Conservation (phyloP, 2,329 filamentous ascomycete genomes). For the Paramyrothecium roridum region DNA sequence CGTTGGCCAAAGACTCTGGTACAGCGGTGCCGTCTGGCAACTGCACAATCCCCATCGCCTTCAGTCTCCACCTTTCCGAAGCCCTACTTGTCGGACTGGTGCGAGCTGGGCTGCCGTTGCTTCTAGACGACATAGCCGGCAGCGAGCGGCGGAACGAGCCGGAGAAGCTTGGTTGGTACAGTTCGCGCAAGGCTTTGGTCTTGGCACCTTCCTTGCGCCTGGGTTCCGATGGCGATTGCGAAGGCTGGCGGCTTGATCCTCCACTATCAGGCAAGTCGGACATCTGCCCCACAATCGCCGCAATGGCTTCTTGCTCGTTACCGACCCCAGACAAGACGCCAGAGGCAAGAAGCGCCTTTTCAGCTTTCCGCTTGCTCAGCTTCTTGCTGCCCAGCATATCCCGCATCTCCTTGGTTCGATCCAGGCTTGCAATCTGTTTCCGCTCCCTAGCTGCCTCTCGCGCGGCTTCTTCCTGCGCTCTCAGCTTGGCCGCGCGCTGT, state of each 20-base stretch:
- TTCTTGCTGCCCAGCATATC: slow-evolving; percentile 27
- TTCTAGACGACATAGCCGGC: slow-evolving; percentile 27
- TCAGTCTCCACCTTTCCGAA: slow-evolving; percentile 43
- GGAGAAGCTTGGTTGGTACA: slow-evolving; percentile 22
- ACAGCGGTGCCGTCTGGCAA: slow-evolving; percentile 52
- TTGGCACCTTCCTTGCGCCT: slow-evolving; percentile 25
- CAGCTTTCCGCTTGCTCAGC: slow-evolving; percentile 23
- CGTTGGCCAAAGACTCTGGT: slow-evolving; percentile 46
- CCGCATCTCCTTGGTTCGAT: slow-evolving; percentile 30
- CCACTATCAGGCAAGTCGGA: slow-evolving; percentile 13
- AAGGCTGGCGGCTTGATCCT: slow-evolving; percentile 14
- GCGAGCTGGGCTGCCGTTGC: slow-evolving; percentile 18
- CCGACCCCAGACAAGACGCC: slow-evolving; percentile 37
- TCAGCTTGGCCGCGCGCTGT: slow-evolving; percentile 27
- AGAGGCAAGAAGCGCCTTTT: slow-evolving; percentile 36
- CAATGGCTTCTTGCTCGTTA: slow-evolving; percentile 31
- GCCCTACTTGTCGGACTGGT: slow-evolving; percentile 29
- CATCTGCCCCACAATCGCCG: slow-evolving; percentile 29
- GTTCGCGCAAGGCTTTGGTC: slow-evolving; percentile 32
- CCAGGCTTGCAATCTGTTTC: slow-evolving; percentile 20
- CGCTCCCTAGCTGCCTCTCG: slow-evolving; percentile 18
- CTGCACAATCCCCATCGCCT: slow-evolving; percentile 49
- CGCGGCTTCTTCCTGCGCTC: slow-evolving; percentile 30
- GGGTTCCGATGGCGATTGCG: slow-evolving; percentile 10
- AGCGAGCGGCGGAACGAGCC: slow-evolving; percentile 34